Evolutionary conservation across 371 early-diverging fungal genomes (phyloP), one percentile per base, ranked within the genome.

Genomic region (Quaeritorhiza haematococci): DNA sequence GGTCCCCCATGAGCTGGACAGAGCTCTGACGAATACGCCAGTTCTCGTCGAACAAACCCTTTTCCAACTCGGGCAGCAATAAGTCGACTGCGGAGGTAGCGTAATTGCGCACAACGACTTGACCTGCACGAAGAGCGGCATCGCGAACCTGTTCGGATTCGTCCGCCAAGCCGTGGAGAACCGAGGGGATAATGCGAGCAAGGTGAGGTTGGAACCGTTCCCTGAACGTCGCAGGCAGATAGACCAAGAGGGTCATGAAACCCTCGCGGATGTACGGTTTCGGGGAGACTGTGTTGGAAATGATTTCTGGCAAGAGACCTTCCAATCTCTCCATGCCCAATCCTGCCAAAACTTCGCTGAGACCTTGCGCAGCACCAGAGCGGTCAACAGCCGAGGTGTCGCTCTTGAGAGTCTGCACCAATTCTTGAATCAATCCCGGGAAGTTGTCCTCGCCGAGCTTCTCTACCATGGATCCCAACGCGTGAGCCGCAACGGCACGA

Each of bases 11-110:
- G 47, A 98, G 81, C 72, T 96, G 94, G 1, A 94, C 85, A 19
- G 93, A 93, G 49, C 91, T 89, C 56, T 91, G 93, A 19, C 98
- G 89, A 71, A 97, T 95, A 58, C 96, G 88, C 94, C 95, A 97
- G 73, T 88, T 89, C 48, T 78, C 84, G 66, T 95, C 88, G 49
- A 90, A 92, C 68, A 97, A 62, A 42, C 94, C 95, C 58, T 77
- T 80, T 61, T 92, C 90, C 38, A 98, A 78, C 67, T 93, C 94
- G 15, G 96, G 95, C 58, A 98, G 74, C 57, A 98, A 71, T 53
- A 91, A 63, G 56, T 95, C 92, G 24, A 95, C 84, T 38, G 96
- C 91, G 68, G 84, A 82, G 26, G 80, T 84, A 29, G 93, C 88
- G 69, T 92, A 96, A 59, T 89, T 88, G 58, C 80, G 83, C 30